These are phyloP conservation scores for Echinochloa phyllopogon DNA, from an alignment of 176 grass and related monocot genomes.

Conservation along the genomic window DNA sequence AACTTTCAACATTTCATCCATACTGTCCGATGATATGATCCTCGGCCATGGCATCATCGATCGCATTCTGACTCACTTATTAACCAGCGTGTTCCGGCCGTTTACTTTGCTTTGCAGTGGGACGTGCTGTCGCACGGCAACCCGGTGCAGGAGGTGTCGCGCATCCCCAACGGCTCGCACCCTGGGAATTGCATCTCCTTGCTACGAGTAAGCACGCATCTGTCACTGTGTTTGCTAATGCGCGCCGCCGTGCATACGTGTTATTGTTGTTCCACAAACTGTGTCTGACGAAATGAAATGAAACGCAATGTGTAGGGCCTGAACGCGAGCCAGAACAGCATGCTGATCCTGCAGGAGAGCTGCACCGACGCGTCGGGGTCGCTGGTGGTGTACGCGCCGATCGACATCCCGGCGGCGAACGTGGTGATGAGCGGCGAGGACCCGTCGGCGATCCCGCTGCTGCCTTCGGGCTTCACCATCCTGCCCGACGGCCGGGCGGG, in stretches of 20 bases:
- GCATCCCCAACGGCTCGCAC: constrained; percentile 66
- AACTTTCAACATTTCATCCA: too few relatives aligned
- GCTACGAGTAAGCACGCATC: constrained; percentile 56
- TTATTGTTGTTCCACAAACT: not conserved
- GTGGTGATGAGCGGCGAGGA: constrained; percentile 79
- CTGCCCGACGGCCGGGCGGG: constrained; percentile 57
- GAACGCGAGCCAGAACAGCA: constrained; percentile 84
- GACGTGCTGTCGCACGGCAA: constrained; percentile 90
- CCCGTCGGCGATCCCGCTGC: constrained; percentile 61
- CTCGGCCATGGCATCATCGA: too few relatives aligned
- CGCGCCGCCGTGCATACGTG: too few relatives aligned
- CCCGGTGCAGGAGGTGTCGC: constrained; percentile 73
- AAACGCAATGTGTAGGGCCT: constrained; percentile 42
- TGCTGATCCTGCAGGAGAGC: constrained; percentile 98
- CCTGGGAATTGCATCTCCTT: constrained; percentile 89
- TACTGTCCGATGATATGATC: too few relatives aligned
- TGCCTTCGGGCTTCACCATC: constrained; percentile 81
- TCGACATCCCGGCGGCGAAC: constrained; percentile 68
- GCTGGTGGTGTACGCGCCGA: constrained; percentile 69
- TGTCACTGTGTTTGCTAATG: not conserved
- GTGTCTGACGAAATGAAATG: not conserved
- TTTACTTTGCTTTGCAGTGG: constrained; percentile 52
- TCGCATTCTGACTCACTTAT: not conserved
- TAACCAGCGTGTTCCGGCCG: not conserved
- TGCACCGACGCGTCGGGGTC: constrained; percentile 85